Evolutionary conservation across 1,284 basidiomycete species (phyloP).

Genomic region (Leccinum proximum): DNA sequence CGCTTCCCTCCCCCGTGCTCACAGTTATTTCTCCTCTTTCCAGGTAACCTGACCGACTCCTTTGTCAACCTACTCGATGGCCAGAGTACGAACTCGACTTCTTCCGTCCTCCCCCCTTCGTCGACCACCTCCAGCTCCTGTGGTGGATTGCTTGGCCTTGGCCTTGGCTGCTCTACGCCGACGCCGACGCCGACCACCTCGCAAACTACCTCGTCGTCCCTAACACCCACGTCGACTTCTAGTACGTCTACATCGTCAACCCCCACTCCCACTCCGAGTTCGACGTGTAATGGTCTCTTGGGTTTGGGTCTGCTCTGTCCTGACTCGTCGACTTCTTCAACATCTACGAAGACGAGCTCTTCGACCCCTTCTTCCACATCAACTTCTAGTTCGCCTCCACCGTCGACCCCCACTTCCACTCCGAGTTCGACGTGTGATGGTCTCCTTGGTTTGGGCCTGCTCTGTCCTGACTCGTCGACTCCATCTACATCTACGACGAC

Average conservation of each 20-base stretch:
- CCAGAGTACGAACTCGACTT: slow-evolving; percentile 1
- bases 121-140: slow-evolving; percentile 14
- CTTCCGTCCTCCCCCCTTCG: slow-evolving; percentile 14
- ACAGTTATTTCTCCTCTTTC: neutral
- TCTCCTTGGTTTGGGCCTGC: neutral
- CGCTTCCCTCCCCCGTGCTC: neutral
- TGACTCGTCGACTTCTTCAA: slow-evolving; percentile 8
- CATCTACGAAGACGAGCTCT: slow-evolving; percentile 6
- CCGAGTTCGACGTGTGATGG: neutral
- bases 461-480: neutral
- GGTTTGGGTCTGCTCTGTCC: slow-evolving; percentile 14
- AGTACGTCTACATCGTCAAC: too few species aligned
- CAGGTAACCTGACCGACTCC: slow-evolving; percentile 1
- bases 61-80: neutral
- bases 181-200: slow-evolving; percentile 1
- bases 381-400: neutral
- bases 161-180: slow-evolving; percentile 11
- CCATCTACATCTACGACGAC: neutral
- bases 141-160: slow-evolving; percentile 11
- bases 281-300: slow-evolving; percentile 15
- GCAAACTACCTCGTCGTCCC: neutral
- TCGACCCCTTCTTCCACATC: neutral
- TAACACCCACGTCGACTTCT: too few species aligned
- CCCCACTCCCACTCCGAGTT: neutral
- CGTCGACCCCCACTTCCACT: neutral